phyloP scores from a whole-genome alignment of 495 filamentous ascomycete species.

The Neurospora sp. region DNA sequence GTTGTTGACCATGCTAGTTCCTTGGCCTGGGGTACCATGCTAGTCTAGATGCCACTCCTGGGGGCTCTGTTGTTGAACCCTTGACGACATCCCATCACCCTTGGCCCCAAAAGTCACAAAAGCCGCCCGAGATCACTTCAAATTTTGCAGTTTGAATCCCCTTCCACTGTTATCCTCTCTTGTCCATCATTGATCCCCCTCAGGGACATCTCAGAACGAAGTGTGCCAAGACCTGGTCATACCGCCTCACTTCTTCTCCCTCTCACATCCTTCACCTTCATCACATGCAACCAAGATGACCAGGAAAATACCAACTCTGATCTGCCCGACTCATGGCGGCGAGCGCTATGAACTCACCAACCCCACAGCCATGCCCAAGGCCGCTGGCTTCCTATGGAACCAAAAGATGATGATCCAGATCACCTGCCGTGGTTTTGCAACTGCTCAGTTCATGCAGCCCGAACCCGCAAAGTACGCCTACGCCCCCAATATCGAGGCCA shows the following conservation, averaged over 20 bases:
- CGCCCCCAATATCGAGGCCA: conserved; percentile 44
- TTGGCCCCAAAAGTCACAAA: background rate
- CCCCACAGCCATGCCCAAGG: conserved; percentile 46
- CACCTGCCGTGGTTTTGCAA: conserved; percentile 46
- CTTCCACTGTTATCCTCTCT: background rate
- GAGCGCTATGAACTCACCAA: conserved; percentile 44
- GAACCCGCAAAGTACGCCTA: conserved; percentile 48
- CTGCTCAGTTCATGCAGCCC: conserved; percentile 49
- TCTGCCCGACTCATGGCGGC: conserved; percentile 39
- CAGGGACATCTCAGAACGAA: background rate
- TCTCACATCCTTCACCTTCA: background rate
- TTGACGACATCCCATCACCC: background rate
- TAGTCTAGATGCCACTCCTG: background rate
- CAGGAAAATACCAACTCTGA: conserved; percentile 18
- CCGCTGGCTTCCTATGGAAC: conserved; percentile 48
- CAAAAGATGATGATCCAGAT: conserved; percentile 51
- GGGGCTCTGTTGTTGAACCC: background rate
- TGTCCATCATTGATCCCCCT: background rate
- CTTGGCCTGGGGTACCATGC: background rate
- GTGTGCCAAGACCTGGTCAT: background rate
- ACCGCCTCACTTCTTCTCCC: background rate
- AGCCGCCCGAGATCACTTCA: background rate
- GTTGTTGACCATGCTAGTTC: background rate
- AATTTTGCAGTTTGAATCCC: background rate
- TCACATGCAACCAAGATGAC: conserved; percentile 11